phyloP scores from a whole-genome alignment of 768 basidiomycete species.

The Tricholoma flavovirens region DNA sequence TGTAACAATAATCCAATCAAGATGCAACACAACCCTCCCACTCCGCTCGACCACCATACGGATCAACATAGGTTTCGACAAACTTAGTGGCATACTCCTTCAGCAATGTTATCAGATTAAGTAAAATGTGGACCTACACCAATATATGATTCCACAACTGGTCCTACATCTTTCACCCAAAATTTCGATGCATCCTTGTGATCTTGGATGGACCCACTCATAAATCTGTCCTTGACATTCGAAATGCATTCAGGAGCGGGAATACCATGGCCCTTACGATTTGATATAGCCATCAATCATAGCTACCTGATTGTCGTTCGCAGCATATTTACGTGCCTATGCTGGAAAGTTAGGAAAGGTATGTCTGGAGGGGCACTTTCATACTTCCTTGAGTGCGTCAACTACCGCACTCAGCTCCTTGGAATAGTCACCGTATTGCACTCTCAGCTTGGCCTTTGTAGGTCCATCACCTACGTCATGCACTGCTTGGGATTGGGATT shows the following conservation, averaged over 20 bases:
- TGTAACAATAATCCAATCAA: not conserved
- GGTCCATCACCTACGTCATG: constrained; percentile 44
- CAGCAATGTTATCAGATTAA: not conserved
- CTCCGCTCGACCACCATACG: constrained; percentile 86
- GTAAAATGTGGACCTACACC: constrained; percentile 38
- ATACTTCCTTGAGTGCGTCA: constrained; percentile 54
- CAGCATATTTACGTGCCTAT: constrained; percentile 69
- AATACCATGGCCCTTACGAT: constrained; percentile 43
- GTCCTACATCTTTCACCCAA: constrained; percentile 86
- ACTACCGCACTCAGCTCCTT: constrained; percentile 48
- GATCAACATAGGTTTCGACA: constrained; percentile 83
- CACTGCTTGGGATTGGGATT: constrained; percentile 29
- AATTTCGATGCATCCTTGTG: constrained; percentile 72
- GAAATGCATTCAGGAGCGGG: not conserved
- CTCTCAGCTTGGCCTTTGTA: constrained; percentile 44
- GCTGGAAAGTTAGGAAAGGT: not conserved
- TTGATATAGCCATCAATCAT: constrained; percentile 79
- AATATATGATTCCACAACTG: constrained; percentile 84
- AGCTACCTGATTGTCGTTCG: constrained; percentile 62
- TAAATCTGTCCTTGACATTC: constrained; percentile 43
- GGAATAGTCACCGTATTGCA: constrained; percentile 76
- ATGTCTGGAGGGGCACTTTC: not conserved
- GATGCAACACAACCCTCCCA: constrained; percentile 65
- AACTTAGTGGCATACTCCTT: constrained; percentile 32
- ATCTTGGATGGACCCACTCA: constrained; percentile 70